Percentiles rank a stretch among this genome's conserved stretches.
These are phyloP conservation scores for Aspergillus mulundensis DNA, from an alignment of 495 filamentous ascomycete species.

Conservation along the genomic window DNA sequence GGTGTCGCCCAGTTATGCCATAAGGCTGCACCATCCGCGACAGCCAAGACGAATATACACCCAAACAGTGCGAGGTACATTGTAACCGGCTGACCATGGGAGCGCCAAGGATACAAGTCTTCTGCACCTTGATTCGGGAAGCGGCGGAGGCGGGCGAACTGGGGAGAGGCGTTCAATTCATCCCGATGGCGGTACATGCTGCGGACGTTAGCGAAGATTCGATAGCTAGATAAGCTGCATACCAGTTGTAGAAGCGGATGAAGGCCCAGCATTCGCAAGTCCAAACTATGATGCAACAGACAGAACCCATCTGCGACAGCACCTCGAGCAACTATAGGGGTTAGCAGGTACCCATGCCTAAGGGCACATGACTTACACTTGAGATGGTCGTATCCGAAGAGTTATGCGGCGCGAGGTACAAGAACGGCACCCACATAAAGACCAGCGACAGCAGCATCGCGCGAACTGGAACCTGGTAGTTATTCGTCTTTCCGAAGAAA, in stretches of 20 bases:
- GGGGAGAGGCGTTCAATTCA: slow-evolving; percentile 19
- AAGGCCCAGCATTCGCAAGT: slow-evolving; percentile 42
- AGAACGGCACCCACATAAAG: slow-evolving; percentile 45
- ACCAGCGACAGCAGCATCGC: slow-evolving; percentile 36
- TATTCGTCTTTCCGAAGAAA: slow-evolving; percentile 33
- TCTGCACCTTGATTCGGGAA: slow-evolving; percentile 21
- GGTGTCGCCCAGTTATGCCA: slow-evolving; percentile 31
- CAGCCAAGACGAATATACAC: slow-evolving; percentile 34
- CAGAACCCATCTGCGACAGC: slow-evolving; percentile 33
- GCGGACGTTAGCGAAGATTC: slow-evolving; percentile 7
- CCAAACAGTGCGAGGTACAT: slow-evolving; percentile 34
- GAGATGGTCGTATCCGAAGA: slow-evolving; percentile 12
- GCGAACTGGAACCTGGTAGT: slow-evolving; percentile 30
- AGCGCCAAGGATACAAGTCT: slow-evolving; percentile 39
- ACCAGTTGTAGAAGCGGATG: slow-evolving; percentile 39
- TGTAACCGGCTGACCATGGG: slow-evolving; percentile 38
- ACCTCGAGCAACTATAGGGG: slow-evolving; percentile 29
- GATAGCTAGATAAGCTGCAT: background rate
- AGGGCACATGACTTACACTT: slow-evolving; percentile 1
- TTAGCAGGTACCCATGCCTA: background rate
- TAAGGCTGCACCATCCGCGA: slow-evolving; percentile 36
- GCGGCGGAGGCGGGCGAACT: slow-evolving; percentile 28
- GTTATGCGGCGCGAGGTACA: slow-evolving; percentile 24
- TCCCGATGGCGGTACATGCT: slow-evolving; percentile 17
- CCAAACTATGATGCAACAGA: slow-evolving; percentile 42